Base-by-base conservation (phyloP, 805 yeast genomes). In the Ogataea naganishii region DNA sequence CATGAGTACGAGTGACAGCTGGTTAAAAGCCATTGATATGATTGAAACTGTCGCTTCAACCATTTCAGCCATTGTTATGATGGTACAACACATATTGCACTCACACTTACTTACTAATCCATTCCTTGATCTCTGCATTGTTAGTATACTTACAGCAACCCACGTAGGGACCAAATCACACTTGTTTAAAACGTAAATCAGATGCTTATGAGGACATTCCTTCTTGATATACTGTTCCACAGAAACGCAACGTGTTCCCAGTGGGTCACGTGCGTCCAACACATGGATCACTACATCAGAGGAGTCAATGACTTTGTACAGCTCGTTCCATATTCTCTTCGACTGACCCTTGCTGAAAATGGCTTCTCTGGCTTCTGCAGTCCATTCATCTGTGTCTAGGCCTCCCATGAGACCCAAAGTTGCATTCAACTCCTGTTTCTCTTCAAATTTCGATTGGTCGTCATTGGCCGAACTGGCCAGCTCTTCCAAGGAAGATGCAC, bases 161-260 rank as follows among this genome's bases (percentile, higher is more conserved):
- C 97, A 89, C 27, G 96, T 89, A 40, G 98, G 98, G 30, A 89
- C 96, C 50, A 89, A 75, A 67, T 89, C 98, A 72, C 96, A 88
- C 69, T 89, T 89, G 72, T 89, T 89, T 60, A 89, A 64, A 34
- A 92, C 95, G 53, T 80, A 88, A 43, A 89, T 80, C 64, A 89
- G 68, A 67, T 92, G 98, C 62, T 89, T 89, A 55, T 92, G 98
- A 10, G 97, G 84, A 51, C 94, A 86, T 61, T 89, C 98, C 42
- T 83, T 89, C 46, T 71, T 75, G 55, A 89, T 84, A 53, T 85
- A 88, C 49, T 85, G 86, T 58, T 92, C 96, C 33, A 89, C 96
- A 3, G 94, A 72, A 45, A 69, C 78, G 68, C 98, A 89, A 45
- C 97, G 73, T 7, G 98, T 89, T 32, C 98, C 98, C 41, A 86